Base-by-base conservation (phyloP, 2,329 filamentous ascomycete genomes). In the Penicillium freii region DNA sequence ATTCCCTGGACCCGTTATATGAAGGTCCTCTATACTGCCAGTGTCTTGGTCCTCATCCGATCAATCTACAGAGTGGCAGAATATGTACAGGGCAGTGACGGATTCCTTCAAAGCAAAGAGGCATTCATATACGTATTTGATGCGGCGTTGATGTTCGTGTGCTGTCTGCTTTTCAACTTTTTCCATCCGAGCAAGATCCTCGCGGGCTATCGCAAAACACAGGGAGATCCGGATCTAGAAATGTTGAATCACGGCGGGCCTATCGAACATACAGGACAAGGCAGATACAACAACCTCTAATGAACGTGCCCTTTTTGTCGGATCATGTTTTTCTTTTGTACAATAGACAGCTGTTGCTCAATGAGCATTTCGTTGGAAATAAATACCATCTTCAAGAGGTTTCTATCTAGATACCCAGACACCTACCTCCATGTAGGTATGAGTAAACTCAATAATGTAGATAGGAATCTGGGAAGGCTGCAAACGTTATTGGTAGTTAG, bases 1-100 rank as follows among this genome's bases (percentile, higher is more conserved):
- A 52, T 62, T 11, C 54, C 60, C 13, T 61, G 62, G 60, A 21
- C 46, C 4, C 56, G 60, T 2, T 64, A 56, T 25, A 62, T 62
- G 56, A 62, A 39, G 43, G 51, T 61, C 3, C 43, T 64, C 11
- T 62, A 64, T 44, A 7, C 23, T 17, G 54, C 33, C 10, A 64
- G 62, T 29, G 13, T 40, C 15, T 27, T 63, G 29, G 61, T 64
- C 25, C 53, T 64, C 55, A 38, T 63, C 29, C 57, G 62, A 25
- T 64, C 62, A 1, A 59, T 62, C 13, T 63, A 62, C 27, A 50
- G 62, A 15, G 61, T 64, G 46, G 47, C 53, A 21, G 61, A 64
- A 31, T 64, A 64, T 38, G 44, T 59, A 7, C 61, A 62, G 36
- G 62, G 62, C 8, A 61, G 48, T 11, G 39, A 34, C 33, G 61